Conservation (phyloP, 345 rosid species). For the Gossypium sturtianum region DNA sequence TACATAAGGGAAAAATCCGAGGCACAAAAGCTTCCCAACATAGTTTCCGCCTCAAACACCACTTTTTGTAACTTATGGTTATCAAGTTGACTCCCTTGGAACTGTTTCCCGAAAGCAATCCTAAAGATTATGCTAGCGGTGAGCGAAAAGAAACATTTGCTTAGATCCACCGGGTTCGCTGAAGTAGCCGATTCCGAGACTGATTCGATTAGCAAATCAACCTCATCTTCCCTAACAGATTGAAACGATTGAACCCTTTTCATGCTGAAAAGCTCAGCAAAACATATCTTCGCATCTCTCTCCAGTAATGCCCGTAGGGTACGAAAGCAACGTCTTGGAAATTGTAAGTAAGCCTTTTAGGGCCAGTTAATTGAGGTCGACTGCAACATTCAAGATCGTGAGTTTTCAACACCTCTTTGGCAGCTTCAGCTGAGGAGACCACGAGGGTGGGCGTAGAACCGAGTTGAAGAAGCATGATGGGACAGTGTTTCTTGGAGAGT, state of each 20-base stretch:
- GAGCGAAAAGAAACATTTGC: slow-evolving; percentile 9
- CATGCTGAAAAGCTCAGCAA: slow-evolving; percentile 16
- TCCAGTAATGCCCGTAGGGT: slow-evolving; percentile 32
- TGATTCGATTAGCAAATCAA: slow-evolving; percentile 15
- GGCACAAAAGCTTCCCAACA: slow-evolving; percentile 23
- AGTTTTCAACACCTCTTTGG: slow-evolving; percentile 20
- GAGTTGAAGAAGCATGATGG: slow-evolving; percentile 19
- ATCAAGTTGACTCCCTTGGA: slow-evolving; percentile 1
- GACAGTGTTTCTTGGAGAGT: slow-evolving; percentile 16
- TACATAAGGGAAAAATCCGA: slow-evolving; percentile 35
- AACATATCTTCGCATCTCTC: slow-evolving; percentile 18
- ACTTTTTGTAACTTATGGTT: slow-evolving; percentile 15
- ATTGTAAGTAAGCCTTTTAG: slow-evolving; percentile 17
- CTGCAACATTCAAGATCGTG: slow-evolving; percentile 25
- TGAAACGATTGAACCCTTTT: slow-evolving; percentile 20
- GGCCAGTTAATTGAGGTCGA: slow-evolving; percentile 15
- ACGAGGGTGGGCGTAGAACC: slow-evolving; percentile 12
- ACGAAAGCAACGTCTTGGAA: slow-evolving; percentile 23
- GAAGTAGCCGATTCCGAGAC: neutral
- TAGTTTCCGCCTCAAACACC: slow-evolving; percentile 16
- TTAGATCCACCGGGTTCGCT: slow-evolving; percentile 12
- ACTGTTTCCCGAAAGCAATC: slow-evolving; percentile 16
- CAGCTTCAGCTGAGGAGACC: slow-evolving; percentile 21
- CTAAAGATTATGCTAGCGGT: slow-evolving; percentile 12
- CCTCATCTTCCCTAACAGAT: slow-evolving; percentile 27